These are phyloP conservation scores for Tetrapisispora phaffii DNA, from an alignment of 805 yeast genomes.

Conservation along the genomic window DNA sequence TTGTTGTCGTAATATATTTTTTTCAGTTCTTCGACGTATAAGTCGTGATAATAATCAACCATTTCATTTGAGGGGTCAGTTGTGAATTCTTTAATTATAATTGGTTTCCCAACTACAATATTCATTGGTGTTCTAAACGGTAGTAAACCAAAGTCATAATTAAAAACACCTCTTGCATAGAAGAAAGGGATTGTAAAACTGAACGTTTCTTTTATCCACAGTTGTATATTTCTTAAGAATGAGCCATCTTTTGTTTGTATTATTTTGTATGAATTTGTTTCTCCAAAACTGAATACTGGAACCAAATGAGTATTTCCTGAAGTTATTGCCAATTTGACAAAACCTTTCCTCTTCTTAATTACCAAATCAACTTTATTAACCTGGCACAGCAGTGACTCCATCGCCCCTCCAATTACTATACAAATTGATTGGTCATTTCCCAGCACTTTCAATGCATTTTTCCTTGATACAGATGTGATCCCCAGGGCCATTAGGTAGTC, in stretches of 20 bases:
- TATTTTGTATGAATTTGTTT: conserved; percentile 54
- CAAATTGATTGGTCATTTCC: conserved; percentile 63
- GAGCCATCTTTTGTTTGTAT: conserved; percentile 37
- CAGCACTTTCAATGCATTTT: conserved; percentile 58
- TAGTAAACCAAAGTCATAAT: conserved; percentile 81
- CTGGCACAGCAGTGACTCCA: conserved; percentile 65
- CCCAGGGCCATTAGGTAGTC: conserved; percentile 80
- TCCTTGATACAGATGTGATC: conserved; percentile 70
- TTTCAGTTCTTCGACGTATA: conserved; percentile 56
- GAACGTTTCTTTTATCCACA: conserved; percentile 56
- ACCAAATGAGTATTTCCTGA: conserved; percentile 71
- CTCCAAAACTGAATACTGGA: conserved; percentile 89
- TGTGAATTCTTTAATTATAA: conserved; percentile 40
- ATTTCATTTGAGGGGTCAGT: conserved; percentile 38
- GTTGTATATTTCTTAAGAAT: conserved; percentile 48
- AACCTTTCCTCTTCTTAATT: conserved; percentile 72
- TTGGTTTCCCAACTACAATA: conserved; percentile 65
- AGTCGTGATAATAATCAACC: conserved; percentile 59
- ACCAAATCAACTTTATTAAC: conserved; percentile 53
- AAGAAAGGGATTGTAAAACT: conserved; percentile 89
- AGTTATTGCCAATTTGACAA: conserved; percentile 75
- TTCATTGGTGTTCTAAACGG: conserved; percentile 78
- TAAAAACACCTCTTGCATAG: conserved; percentile 85
- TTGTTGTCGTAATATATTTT: conserved; percentile 61
- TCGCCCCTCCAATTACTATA: conserved; percentile 93